Percentiles rank a stretch among this genome's conserved stretches.
phyloP scores from a whole-genome alignment of 2,329 filamentous ascomycete genomes.

The Calonectria ilicicola region DNA sequence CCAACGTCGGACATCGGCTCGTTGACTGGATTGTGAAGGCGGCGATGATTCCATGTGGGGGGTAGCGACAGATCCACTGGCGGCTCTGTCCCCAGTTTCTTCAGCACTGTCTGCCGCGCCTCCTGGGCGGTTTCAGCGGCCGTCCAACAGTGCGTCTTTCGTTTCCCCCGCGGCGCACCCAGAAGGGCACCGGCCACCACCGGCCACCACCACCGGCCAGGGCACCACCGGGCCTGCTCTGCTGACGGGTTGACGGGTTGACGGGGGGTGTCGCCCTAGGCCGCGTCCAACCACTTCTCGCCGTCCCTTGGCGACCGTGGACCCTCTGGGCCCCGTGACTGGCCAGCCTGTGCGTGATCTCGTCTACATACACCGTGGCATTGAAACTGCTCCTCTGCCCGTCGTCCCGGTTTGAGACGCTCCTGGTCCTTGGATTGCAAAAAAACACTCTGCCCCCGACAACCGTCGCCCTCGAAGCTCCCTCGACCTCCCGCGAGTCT shows the following conservation, averaged over 20 bases:
- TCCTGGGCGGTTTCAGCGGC: not conserved
- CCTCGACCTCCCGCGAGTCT: not conserved
- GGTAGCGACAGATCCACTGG: conserved; percentile 14
- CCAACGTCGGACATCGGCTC: not conserved
- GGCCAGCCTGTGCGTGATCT: conserved; percentile 18
- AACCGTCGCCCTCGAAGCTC: not conserved
- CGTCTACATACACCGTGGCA: conserved; percentile 2
- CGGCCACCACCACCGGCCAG: too few species aligned
- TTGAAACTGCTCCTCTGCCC: not conserved
- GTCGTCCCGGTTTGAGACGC: conserved; percentile 5
- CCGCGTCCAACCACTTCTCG: conserved; percentile 15
- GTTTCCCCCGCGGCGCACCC: not conserved
- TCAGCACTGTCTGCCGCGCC: conserved; percentile 9
- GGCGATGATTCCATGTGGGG: conserved; percentile 27
- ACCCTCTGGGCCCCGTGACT: conserved; percentile 40
- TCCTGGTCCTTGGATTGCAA: not conserved
- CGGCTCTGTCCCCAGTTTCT: conserved; percentile 11
- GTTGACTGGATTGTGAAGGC: conserved; percentile 15
- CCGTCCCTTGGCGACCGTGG: conserved; percentile 45
- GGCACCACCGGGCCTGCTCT: too few species aligned
- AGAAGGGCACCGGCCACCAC: too few species aligned
- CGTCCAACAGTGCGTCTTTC: not conserved
- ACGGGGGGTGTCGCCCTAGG: conserved; percentile 13
- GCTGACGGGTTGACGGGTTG: not conserved
- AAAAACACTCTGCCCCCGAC: not conserved